These are phyloP conservation scores for Lyophyllum semitale DNA, from an alignment of 768 basidiomycete genomes.

Conservation along the genomic window DNA sequence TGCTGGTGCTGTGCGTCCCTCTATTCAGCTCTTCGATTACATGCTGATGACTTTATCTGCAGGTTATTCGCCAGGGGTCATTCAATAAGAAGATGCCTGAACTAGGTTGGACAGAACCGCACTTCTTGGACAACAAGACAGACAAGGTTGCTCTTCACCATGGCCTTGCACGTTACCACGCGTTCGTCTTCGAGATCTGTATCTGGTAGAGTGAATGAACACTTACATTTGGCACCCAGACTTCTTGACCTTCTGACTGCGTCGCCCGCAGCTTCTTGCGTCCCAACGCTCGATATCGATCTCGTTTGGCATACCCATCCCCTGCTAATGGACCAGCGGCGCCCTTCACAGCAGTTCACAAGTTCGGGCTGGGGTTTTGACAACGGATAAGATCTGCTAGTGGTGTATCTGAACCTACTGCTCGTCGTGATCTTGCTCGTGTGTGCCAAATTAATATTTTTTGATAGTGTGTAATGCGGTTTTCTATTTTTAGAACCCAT, in stretches of 20 bases:
- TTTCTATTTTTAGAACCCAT: too few relatives aligned
- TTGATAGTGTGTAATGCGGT: too few relatives aligned
- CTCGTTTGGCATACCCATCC: constrained; percentile 72
- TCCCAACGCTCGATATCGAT: constrained; percentile 66
- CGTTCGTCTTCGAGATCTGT: constrained; percentile 30
- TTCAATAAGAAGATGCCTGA: constrained; percentile 49
- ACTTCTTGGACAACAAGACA: constrained; percentile 36
- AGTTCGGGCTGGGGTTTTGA: too few relatives aligned
- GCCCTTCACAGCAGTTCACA: too few relatives aligned
- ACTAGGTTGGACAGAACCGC: constrained; percentile 50
- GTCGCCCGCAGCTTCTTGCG: constrained; percentile 40
- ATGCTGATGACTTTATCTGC: neutral
- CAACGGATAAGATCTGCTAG: too few relatives aligned
- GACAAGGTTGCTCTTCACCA: constrained; percentile 47
- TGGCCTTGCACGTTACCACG: constrained; percentile 58
- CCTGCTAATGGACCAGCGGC: constrained; percentile 54
- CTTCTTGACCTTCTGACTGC: constrained; percentile 53
- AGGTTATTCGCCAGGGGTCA: constrained; percentile 18
- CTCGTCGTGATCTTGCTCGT: too few relatives aligned
- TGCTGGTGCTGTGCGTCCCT: constrained; percentile 11
- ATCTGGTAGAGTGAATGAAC: neutral
- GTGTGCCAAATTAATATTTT: too few relatives aligned
- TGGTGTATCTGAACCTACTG: too few relatives aligned
- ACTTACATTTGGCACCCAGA: constrained; percentile 10
- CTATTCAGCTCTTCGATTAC: neutral